phyloP scores from a whole-genome alignment of 441 rosid species.

The Breynia disticha region DNA sequence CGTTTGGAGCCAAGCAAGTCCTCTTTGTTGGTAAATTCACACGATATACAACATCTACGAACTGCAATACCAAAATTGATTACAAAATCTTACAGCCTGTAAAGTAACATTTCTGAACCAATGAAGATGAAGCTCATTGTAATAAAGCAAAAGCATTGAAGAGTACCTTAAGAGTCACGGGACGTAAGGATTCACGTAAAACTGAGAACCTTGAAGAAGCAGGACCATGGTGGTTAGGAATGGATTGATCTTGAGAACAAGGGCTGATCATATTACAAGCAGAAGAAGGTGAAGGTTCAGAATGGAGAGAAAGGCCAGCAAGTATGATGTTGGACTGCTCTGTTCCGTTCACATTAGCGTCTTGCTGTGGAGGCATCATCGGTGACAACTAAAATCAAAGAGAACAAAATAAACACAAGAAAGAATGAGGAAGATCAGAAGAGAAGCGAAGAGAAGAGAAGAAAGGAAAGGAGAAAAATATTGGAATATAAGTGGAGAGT shows the following conservation, averaged over 20 bases:
- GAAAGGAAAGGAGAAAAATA: neutral
- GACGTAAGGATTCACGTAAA: slow-evolving; percentile 42
- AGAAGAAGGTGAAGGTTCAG: slow-evolving; percentile 35
- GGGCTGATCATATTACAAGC: slow-evolving; percentile 21
- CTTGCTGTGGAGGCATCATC: slow-evolving; percentile 62
- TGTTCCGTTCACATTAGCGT: slow-evolving; percentile 18
- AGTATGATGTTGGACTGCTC: slow-evolving; percentile 13
- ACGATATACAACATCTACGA: slow-evolving; percentile 55
- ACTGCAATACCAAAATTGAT: slow-evolving; percentile 30
- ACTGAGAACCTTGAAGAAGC: slow-evolving; percentile 30
- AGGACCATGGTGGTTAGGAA: slow-evolving; percentile 9
- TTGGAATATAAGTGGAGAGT: slow-evolving; percentile 1
- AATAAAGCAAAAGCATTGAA: neutral
- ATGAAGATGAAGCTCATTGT: neutral
- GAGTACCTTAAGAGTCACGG: slow-evolving; percentile 59
- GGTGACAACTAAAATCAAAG: neutral
- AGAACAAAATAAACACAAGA: neutral
- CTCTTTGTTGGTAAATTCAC: slow-evolving; percentile 27
- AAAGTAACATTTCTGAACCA: too few species aligned
- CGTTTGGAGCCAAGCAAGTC: slow-evolving; percentile 26
- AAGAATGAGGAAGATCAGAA: neutral
- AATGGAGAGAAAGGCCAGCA: slow-evolving; percentile 34
- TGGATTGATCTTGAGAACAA: slow-evolving; percentile 19
- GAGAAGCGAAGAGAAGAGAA: neutral
- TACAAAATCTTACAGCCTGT: neutral